Percentiles rank a stretch among this genome's conserved stretches.
Conservation (phyloP, 2,329 filamentous ascomycete genomes). For the Xylariaceae sp. region DNA sequence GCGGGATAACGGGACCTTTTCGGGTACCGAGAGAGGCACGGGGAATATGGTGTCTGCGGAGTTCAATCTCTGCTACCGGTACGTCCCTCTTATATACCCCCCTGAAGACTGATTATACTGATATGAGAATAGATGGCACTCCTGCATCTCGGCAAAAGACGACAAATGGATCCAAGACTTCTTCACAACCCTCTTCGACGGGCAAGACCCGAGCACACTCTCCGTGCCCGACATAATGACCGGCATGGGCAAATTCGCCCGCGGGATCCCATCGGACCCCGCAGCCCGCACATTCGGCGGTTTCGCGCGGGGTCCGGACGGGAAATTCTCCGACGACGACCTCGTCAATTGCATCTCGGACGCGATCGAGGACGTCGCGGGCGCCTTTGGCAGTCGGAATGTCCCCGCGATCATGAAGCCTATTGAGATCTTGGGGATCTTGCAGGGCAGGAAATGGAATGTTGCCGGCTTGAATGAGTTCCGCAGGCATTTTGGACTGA, state of each 20-base stretch:
- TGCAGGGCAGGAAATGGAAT: constrained; percentile 72
- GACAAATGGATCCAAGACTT: constrained; percentile 74
- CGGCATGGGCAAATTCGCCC: constrained; percentile 59
- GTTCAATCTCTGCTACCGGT: constrained; percentile 84
- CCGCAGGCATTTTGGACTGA: constrained; percentile 73
- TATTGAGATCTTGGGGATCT: constrained; percentile 75
- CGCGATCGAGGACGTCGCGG: constrained; percentile 69
- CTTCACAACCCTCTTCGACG: constrained; percentile 55
- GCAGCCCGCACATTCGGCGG: constrained; percentile 60
- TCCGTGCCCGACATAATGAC: constrained; percentile 55
- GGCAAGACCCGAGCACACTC: constrained; percentile 52
- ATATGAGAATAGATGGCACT: constrained; percentile 53
- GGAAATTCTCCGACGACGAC: constrained; percentile 69
- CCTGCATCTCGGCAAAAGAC: constrained; percentile 67
- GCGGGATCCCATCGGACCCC: constrained; percentile 60
- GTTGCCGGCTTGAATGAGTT: constrained; percentile 78
- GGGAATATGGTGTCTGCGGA: constrained; percentile 83
- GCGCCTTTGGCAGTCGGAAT: constrained; percentile 67
- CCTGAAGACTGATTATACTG: background rate
- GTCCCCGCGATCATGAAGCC: constrained; percentile 69
- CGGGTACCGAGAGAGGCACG: constrained; percentile 62
- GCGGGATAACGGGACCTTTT: constrained; percentile 45
- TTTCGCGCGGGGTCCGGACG: constrained; percentile 59
- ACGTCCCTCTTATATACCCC: constrained; percentile 5
- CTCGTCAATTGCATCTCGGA: constrained; percentile 74